Conservation (phyloP, 179 eudicot genomes). For the Sideroxylon spinosum region DNA sequence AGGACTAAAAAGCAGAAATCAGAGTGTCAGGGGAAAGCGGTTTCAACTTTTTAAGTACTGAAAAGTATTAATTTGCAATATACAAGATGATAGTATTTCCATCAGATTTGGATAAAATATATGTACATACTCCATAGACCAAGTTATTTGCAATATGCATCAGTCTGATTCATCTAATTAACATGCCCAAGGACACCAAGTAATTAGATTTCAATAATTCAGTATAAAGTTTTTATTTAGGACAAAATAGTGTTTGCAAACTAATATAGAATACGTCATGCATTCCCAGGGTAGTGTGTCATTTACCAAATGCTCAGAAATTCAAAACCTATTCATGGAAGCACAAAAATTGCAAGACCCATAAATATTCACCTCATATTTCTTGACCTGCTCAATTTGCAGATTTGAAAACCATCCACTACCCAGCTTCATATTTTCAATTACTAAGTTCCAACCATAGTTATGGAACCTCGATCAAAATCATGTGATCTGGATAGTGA, state of each 20-base stretch:
- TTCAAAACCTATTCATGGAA: too few species aligned
- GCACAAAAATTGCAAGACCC: not conserved
- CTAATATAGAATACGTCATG: too few species aligned
- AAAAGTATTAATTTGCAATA: not conserved
- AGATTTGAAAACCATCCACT: not conserved
- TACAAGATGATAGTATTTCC: not conserved
- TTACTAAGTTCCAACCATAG: not conserved
- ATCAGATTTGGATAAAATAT: too few species aligned
- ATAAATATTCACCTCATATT: not conserved
- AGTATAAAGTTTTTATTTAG: too few species aligned
- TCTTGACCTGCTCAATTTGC: not conserved
- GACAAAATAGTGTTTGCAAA: too few species aligned
- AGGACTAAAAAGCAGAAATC: not conserved
- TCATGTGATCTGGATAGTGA: too few species aligned
- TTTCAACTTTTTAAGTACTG: not conserved
- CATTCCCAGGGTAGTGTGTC: not conserved
- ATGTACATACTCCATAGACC: too few species aligned
- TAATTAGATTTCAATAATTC: too few species aligned
- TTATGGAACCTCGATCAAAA: too few species aligned
- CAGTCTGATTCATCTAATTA: too few species aligned
- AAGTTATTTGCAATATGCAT: too few species aligned
- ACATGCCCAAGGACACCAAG: too few species aligned
- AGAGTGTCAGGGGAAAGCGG: not conserved
- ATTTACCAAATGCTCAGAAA: not conserved
- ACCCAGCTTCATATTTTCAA: not conserved